Evolutionary conservation across 129 eudicot species (phyloP).

Genomic region (Oenanthe sinensis): DNA sequence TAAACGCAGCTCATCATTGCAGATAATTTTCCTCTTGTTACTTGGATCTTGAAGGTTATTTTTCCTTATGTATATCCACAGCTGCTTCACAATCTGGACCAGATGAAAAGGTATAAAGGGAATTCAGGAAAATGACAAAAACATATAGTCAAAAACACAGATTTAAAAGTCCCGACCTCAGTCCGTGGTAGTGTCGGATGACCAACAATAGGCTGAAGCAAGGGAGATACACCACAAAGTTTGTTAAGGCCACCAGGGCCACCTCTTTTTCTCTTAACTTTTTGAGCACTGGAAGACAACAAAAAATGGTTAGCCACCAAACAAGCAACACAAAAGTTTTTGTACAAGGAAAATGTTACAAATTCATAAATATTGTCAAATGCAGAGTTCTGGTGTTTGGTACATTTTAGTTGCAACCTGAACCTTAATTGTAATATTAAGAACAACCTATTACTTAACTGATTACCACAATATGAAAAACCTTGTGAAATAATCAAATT

Average conservation of each 20-base stretch:
- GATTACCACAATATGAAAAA: not conserved
- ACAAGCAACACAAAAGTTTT: not conserved
- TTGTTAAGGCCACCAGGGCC: constrained; percentile 62
- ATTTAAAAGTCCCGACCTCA: constrained; percentile 29
- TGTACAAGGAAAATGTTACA: not conserved
- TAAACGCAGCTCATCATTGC: constrained; percentile 59
- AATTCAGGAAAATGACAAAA: not conserved
- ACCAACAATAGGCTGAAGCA: constrained; percentile 51
- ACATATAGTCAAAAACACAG: not conserved
- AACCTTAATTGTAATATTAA: not conserved
- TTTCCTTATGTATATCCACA: constrained; percentile 70
- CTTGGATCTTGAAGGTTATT: constrained; percentile 70
- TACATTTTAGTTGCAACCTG: not conserved
- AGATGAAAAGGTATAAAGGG: not conserved
- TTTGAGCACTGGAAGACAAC: constrained; percentile 32
- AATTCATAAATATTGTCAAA: not conserved
- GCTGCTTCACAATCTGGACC: constrained; percentile 53
- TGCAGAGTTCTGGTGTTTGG: not conserved
- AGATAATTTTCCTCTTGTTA: constrained; percentile 61
- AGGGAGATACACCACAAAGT: constrained; percentile 55
- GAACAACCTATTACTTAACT: not conserved
- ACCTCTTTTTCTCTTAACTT: constrained; percentile 42
- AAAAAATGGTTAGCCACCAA: not conserved
- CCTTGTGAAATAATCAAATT: not conserved
- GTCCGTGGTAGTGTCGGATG: constrained; percentile 48